Base-by-base conservation (phyloP, 495 filamentous ascomycete genomes). In the Monascus purpureus region DNA sequence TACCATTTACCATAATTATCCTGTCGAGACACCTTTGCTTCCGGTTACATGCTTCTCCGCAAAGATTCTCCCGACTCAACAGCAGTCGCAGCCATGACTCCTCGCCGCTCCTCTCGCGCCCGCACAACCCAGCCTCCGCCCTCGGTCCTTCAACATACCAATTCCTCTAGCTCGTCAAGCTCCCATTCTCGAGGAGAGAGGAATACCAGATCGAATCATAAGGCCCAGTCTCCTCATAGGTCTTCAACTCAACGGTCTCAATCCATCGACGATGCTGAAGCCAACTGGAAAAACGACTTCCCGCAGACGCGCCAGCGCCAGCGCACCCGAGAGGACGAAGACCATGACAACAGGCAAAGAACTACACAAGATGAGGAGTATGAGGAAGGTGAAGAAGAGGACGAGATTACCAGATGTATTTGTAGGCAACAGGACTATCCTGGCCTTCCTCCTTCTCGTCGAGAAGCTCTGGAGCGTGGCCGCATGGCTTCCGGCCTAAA, bases 371-470 rank as follows among this genome's bases (percentile, higher is more conserved):
- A 73, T 25, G 72, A 77, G 38, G 82, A 86, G 18, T 61, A 72
- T 13, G 73, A 75, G 6, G 70, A 70, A 11, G 68, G 66, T 3
- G 65, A 60, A 23, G 87, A 93, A 31, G 88, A 94, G 46, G 87
- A 97, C 46, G 84, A 92, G 53, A 70, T 88, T 28, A 93, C 93
- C 43, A 74, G 90, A 33, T 99, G 90, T 59, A 76, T 99, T 34
- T 99, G 90, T 55, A 86, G 83, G 31, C 74, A 81, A 45, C 83
- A 84, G 46, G 90, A 99, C 12, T 96, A 96, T 55, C 90, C 90
- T 28, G 92, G 92, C 29, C 74, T 84, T 32, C 85, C 85, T 20
- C 70, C 67, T 36, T 64, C 72, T 40, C 54, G 59, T 51, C 68
- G 77, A 49, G 73, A 77, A 39, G 66, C 71, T 40, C 58, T 64